These are phyloP conservation scores for Globisporangium solare DNA, from an alignment of 352 stramenopile genomes.

Conservation along the genomic window DNA sequence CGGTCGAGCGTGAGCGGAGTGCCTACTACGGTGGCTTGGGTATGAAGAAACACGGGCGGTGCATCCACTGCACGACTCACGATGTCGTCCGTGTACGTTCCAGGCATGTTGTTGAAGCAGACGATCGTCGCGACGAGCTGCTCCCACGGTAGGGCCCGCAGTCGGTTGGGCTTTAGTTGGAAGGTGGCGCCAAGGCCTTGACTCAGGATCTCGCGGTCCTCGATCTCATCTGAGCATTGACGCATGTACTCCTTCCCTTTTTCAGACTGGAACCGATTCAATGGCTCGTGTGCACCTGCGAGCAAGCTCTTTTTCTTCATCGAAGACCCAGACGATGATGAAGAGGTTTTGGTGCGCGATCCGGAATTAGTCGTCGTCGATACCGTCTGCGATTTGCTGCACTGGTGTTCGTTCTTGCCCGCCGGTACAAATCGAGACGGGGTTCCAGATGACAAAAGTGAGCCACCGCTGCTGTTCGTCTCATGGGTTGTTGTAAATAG, in stretches of 20 bases:
- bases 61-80: slow-evolving; percentile 41
- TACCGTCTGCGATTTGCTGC: neutral
- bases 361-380: neutral
- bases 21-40: slow-evolving; percentile 47
- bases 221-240: slow-evolving; percentile 28
- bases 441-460: neutral
- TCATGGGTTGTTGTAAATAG: neutral
- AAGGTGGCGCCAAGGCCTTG: slow-evolving; percentile 56
- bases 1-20: slow-evolving; percentile 49
- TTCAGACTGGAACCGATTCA: slow-evolving; percentile 52
- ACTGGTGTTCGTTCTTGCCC: neutral
- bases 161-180: slow-evolving; percentile 19
- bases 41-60: slow-evolving; percentile 59
- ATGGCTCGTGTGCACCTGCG: slow-evolving; percentile 36
- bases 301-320: slow-evolving; percentile 26
- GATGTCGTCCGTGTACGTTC: slow-evolving; percentile 58
- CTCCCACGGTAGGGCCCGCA: slow-evolving; percentile 56
- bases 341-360: neutral
- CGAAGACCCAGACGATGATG: neutral
- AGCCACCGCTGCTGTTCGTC: neutral
- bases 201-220: slow-evolving; percentile 46
- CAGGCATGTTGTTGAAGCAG: slow-evolving; percentile 80
- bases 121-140: slow-evolving; percentile 43
- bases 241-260: slow-evolving; percentile 39
- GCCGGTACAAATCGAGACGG: neutral